Evolutionary conservation across 257 asterid genomes (phyloP).

Genomic region (Salvia splendens): DNA sequence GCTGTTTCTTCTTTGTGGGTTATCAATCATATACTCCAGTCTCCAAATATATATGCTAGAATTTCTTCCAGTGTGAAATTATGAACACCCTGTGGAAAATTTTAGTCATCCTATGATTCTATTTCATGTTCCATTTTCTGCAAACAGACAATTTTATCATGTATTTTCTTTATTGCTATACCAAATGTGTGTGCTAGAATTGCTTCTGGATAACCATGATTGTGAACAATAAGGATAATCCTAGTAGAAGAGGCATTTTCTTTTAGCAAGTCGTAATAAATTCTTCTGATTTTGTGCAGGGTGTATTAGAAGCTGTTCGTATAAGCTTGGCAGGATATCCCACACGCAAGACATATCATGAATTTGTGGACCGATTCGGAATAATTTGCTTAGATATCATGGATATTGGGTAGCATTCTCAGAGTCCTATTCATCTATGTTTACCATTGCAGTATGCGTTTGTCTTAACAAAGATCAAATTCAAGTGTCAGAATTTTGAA

Average conservation of each 20-base stretch:
- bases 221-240: slow-evolving; percentile 6
- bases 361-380: slow-evolving; percentile 95
- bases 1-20: slow-evolving; percentile 11
- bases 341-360: slow-evolving; percentile 91
- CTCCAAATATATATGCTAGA: too few relatives aligned
- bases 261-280: neutral
- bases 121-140: too few relatives aligned
- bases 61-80: too few relatives aligned
- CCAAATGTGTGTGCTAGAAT: neutral
- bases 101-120: too few relatives aligned
- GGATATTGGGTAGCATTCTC: slow-evolving; percentile 70
- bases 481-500: slow-evolving; percentile 2
- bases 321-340: slow-evolving; percentile 99
- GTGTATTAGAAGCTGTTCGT: slow-evolving; percentile 98
- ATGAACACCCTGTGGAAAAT: too few relatives aligned
- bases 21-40: slow-evolving; percentile 7
- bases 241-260: neutral
- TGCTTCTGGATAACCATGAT: slow-evolving; percentile 1
- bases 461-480: neutral
- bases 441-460: slow-evolving; percentile 7
- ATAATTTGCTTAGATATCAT: slow-evolving; percentile 72
- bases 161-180: too few relatives aligned
- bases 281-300: slow-evolving; percentile 55
- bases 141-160: too few relatives aligned
- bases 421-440: slow-evolving; percentile 18